These are phyloP conservation scores for Alopecurus myosuroides DNA, from an alignment of 176 grass and related monocot genomes.

Conservation along the genomic window DNA sequence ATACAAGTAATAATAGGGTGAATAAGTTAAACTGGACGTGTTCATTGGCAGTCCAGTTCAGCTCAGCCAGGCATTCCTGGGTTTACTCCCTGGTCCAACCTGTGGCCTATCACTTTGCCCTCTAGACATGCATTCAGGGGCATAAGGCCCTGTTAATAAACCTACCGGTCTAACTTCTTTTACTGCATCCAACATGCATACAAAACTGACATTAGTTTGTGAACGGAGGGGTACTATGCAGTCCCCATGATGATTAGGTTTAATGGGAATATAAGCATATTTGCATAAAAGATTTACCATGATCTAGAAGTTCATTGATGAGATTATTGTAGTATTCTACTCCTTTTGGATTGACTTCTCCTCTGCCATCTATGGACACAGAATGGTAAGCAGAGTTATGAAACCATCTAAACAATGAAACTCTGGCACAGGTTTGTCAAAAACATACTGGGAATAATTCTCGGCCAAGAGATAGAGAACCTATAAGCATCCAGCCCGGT, in stretches of 20 bases:
- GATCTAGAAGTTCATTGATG: constrained; percentile 36
- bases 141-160: neutral
- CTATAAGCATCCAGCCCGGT: constrained; percentile 43
- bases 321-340: constrained; percentile 49
- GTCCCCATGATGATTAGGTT: neutral
- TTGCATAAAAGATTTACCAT: constrained; percentile 19
- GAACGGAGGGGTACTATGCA: neutral
- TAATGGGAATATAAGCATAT: neutral
- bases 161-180: neutral
- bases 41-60: neutral
- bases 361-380: constrained; percentile 38
- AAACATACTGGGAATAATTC: constrained; percentile 44
- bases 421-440: neutral
- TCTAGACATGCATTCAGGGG: neutral
- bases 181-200: neutral
- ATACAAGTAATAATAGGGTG: neutral
- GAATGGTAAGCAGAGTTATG: neutral
- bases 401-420: neutral
- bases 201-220: neutral
- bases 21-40: neutral
- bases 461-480: constrained; percentile 60
- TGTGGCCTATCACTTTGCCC: neutral
- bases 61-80: neutral
- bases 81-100: neutral
- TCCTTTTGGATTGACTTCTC: constrained; percentile 48